phyloP scores from a whole-genome alignment of 73 alveolate genomes.

The Durusdinium trenchii region DNA sequence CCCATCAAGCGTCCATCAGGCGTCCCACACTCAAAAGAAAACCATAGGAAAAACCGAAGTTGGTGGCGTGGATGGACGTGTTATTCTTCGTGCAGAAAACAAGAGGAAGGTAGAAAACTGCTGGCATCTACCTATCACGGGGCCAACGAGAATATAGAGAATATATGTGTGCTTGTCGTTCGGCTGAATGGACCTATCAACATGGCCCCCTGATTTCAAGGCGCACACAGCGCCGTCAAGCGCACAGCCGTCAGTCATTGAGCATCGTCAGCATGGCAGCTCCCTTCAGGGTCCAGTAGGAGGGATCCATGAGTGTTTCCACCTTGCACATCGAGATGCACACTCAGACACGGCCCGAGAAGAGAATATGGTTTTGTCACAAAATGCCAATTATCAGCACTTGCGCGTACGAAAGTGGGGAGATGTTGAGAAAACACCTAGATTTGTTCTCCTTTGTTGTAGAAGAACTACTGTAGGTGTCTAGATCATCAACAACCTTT shows the following conservation, averaged over 20 bases:
- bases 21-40: too few relatives aligned
- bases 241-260: constrained; percentile 97
- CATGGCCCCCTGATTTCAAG: background rate
- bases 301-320: constrained; percentile 96
- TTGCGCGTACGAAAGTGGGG: background rate
- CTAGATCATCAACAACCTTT: too few relatives aligned
- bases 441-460: too few relatives aligned
- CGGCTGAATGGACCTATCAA: too few relatives aligned
- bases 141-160: background rate
- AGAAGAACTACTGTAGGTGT: too few relatives aligned
- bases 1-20: too few relatives aligned
- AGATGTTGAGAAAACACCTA: too few relatives aligned
- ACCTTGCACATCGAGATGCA: constrained; percentile 27
- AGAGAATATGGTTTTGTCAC: background rate
- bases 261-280: constrained; percentile 99
- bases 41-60: too few relatives aligned
- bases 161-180: background rate
- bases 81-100: too few relatives aligned
- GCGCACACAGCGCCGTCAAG: background rate
- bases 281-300: constrained; percentile 99
- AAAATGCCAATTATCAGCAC: background rate
- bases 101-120: too few relatives aligned
- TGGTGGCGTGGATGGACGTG: too few relatives aligned
- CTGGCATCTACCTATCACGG: background rate
- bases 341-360: background rate